phyloP scores from a whole-genome alignment of 257 asterid species.

The Leonotis leonurus region DNA sequence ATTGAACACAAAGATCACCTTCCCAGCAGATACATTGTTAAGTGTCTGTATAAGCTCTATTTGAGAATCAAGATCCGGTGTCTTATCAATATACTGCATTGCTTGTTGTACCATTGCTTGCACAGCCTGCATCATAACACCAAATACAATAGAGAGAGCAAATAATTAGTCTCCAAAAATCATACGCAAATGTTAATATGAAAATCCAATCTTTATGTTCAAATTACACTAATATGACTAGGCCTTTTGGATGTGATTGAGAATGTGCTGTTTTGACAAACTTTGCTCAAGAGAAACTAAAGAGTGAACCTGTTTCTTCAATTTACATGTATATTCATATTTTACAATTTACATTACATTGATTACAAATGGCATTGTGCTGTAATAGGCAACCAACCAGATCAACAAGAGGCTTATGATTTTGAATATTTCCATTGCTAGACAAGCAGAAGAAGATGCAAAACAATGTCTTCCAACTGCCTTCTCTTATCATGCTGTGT shows the following conservation, averaged over 20 bases:
- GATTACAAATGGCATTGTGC: not conserved
- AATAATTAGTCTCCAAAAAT: not conserved
- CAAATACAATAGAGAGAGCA: slow-evolving; percentile 3
- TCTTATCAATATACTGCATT: slow-evolving; percentile 89
- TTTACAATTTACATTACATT: not conserved
- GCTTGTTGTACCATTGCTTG: slow-evolving; percentile 98
- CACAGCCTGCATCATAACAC: slow-evolving; percentile 57
- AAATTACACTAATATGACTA: not conserved
- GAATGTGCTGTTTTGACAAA: not conserved
- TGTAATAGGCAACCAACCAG: not conserved
- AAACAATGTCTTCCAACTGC: not conserved
- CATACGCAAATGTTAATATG: not conserved
- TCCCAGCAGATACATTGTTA: slow-evolving; percentile 89
- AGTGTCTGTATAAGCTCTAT: slow-evolving; percentile 86
- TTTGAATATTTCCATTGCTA: not conserved
- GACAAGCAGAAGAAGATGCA: not conserved
- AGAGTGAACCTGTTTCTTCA: not conserved
- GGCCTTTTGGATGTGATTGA: not conserved
- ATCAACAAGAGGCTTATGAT: not conserved
- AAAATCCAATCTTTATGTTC: not conserved
- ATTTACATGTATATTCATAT: not conserved
- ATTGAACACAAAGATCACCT: slow-evolving; percentile 38
- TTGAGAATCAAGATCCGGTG: slow-evolving; percentile 85
- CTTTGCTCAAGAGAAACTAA: not conserved
- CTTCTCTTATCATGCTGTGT: not conserved